These are phyloP conservation scores for Trypanosomatidae sp. DNA, from an alignment of 208 protist genomes.

Conservation along the genomic window DNA sequence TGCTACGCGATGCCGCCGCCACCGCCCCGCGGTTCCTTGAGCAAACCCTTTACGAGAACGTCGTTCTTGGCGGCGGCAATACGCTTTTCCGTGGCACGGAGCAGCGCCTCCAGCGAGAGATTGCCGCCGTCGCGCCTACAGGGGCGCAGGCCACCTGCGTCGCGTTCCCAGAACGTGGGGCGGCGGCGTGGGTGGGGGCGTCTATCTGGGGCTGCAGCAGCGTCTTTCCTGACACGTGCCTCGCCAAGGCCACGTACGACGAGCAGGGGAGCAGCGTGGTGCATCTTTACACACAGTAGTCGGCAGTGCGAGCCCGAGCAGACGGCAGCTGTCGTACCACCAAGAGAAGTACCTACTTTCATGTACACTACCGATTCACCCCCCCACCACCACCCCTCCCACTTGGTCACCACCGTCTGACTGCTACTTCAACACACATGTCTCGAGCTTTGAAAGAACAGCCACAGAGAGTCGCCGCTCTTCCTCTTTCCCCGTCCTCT, in stretches of 20 bases:
- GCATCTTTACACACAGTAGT: slow-evolving; percentile 62
- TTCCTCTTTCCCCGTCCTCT: background rate
- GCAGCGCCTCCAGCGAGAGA: slow-evolving; percentile 75
- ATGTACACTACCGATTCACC: background rate
- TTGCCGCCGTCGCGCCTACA: slow-evolving; percentile 27
- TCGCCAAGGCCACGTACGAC: slow-evolving; percentile 83
- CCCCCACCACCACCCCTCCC: background rate
- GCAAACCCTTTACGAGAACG: slow-evolving; percentile 75
- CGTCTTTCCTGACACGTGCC: slow-evolving; percentile 68
- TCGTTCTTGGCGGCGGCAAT: slow-evolving; percentile 95
- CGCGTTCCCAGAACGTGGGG: slow-evolving; percentile 76
- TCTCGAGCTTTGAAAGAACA: background rate
- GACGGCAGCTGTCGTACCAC: background rate
- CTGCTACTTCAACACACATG: background rate
- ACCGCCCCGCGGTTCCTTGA: slow-evolving; percentile 37
- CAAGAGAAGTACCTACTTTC: background rate
- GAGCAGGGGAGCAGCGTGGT: slow-evolving; percentile 69
- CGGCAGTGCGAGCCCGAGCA: background rate
- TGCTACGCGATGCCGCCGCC: slow-evolving; percentile 54
- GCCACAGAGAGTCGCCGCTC: background rate
- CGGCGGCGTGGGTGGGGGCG: slow-evolving; percentile 85
- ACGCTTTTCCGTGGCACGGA: slow-evolving; percentile 83
- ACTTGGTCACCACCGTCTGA: background rate
- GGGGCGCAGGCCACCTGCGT: slow-evolving; percentile 43
- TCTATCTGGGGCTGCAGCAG: slow-evolving; percentile 76